Evolutionary conservation across 345 rosid species (phyloP), one percentile per base, ranked within the genome.

Genomic region (Salix suchowensis): DNA sequence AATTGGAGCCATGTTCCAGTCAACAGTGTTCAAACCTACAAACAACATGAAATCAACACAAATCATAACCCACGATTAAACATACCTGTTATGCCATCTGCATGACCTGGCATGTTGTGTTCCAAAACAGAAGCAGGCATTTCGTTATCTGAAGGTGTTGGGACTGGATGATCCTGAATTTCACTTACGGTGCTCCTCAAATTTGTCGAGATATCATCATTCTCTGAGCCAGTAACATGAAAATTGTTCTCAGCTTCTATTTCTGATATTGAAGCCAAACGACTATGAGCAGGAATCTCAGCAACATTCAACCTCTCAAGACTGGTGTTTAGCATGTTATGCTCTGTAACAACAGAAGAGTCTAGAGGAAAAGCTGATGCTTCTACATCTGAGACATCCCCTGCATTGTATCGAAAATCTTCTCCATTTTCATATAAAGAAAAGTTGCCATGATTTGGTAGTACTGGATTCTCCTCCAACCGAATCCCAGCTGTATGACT

Each of bases 181-280:
- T 82, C 90, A 81, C 85, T 76, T 28, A 28, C 69, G 74, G 65
- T 78, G 87, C 81, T 76, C 77, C 84, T 85, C 13, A 82, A 80
- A 67, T 79, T 82, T 37, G 75, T 75, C 71, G 87, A 82, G 50
- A 40, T 73, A 67, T 77, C 90, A 76, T 75, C 88, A 71, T 68
- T 82, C 74, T 77, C 87, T 39, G 87, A 83, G 76, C 76, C 68
- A 73, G 75, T 68, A 55, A 77, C 81, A 34, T 50, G 84, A 82
- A 74, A 77, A 82, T 77, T 71, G 58, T 84, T 85, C 82, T 85
- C 87, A 7, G 70, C 60, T 84, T 89, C 93, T 73, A 85, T 92
- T 87, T 91, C 98, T 77, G 93, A 86, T 80, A 79, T 83, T 76
- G 86, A 80, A n/a, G 82, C 86, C 74, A 89, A 81, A 71, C 84